Conservation (phyloP, 257 asterid genomes). For the Osmanthus fragrans region DNA sequence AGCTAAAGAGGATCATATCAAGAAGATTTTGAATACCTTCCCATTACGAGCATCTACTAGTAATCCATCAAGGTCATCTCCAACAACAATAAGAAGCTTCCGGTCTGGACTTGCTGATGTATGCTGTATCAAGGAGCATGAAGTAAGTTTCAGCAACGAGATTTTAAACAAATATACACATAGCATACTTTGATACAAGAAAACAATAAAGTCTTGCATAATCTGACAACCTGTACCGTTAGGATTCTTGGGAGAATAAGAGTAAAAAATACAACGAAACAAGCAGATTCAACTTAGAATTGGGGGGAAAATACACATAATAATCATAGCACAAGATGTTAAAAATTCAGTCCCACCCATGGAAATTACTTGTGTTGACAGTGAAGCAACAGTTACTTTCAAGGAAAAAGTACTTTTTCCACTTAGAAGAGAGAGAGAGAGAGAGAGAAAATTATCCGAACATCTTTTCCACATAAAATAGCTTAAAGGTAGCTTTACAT, state of each 20-base stretch:
- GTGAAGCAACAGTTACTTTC: too few relatives aligned
- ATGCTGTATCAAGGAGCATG: slow-evolving; percentile 49
- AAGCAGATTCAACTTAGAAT: background rate
- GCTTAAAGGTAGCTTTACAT: background rate
- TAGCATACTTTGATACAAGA: background rate
- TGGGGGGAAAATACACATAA: background rate
- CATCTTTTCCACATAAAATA: background rate
- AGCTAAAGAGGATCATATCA: background rate
- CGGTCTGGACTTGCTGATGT: slow-evolving; percentile 69
- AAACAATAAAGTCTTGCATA: background rate
- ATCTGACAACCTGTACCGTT: too few relatives aligned
- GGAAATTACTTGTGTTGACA: background rate
- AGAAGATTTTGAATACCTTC: slow-evolving; percentile 44
- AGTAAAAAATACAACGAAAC: too few relatives aligned
- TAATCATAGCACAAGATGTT: background rate
- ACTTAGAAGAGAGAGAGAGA: too few relatives aligned
- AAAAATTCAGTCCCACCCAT: background rate
- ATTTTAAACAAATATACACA: background rate
- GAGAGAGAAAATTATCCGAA: background rate
- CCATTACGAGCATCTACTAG: slow-evolving; percentile 66
- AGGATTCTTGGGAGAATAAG: too few relatives aligned
- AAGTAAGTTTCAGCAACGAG: slow-evolving; percentile 13
- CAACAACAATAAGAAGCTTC: slow-evolving; percentile 67
- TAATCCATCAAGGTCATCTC: slow-evolving; percentile 63
- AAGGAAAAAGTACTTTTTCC: too few relatives aligned